Evolutionary conservation across 2,329 filamentous ascomycete species (phyloP), one percentile per base, ranked within the genome.

Genomic region (Neurospora sp.): DNA sequence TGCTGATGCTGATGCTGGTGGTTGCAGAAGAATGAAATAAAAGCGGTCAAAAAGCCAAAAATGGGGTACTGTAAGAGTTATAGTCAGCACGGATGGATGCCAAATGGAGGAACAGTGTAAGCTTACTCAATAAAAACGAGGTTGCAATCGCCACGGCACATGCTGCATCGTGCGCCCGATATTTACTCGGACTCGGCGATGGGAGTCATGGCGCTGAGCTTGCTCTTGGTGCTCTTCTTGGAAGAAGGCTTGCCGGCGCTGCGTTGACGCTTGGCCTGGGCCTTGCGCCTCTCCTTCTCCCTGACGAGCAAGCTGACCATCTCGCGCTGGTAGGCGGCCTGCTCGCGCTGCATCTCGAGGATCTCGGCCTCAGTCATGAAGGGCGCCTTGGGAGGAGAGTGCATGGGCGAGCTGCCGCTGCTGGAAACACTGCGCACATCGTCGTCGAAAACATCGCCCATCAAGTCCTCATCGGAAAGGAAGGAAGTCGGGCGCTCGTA

Each of bases 391-490:
- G 74, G 72, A 15, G 74, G 74, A 19, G 72, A 73, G 37, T 74
- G 72, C 62, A 71, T 41, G 8, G 81, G 81, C 33, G 80, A 82
- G 76, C 82, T 83, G 75, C 81, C 78, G 71, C 80, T 79, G 79
- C 81, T 82, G 72, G 81, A 83, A 68, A 84, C 78, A 78, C 82
- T 85, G 78, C 78, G 80, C 71, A 79, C 74, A 75, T 86, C 84
- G 74, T 87, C 83, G 74, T 86, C 83, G 69, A 83, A 82, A 73
- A 82, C 79, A 74, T 84, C 82, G 77, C 82, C 79, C 70, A 85
- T 82, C 69, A 89, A 84, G 74, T 89, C 88, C 79, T 89, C 88
- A 80, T 90, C 88, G 57, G 87, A 88, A 72, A 89, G 82, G 78
- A 84, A 88, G 0, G 86, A 86, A 2, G 84, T 84, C 19, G 85